These are phyloP conservation scores for Sporormia fimetaria DNA, from an alignment of 495 filamentous ascomycete genomes.

Conservation along the genomic window DNA sequence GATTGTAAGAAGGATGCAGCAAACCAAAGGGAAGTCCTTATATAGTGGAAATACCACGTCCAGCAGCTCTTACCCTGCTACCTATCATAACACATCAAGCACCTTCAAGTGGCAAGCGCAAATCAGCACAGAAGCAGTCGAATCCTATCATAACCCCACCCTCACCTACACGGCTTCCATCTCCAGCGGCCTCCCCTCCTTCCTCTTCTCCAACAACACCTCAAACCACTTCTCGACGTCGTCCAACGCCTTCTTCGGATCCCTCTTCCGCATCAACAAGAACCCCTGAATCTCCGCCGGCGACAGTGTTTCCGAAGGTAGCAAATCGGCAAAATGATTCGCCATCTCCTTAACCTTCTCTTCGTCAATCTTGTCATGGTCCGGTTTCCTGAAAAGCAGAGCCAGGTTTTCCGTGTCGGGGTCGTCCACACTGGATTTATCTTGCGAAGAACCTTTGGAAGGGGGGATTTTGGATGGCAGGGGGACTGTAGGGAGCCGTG, in stretches of 20 bases:
- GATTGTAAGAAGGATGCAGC: no score
- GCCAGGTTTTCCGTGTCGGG: constrained; percentile 6
- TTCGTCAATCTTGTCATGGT: constrained; percentile 8
- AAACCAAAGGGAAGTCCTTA: no score
- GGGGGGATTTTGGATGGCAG: not conserved
- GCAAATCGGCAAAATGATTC: constrained; percentile 44
- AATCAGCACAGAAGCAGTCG: no score
- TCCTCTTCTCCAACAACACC: constrained; percentile 24
- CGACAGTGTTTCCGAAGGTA: constrained; percentile 55
- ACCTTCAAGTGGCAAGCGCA: no score
- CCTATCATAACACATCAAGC: no score
- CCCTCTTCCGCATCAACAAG: constrained; percentile 32
- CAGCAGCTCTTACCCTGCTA: no score
- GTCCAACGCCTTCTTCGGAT: constrained; percentile 27
- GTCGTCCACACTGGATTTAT: not conserved
- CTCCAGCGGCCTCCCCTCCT: constrained; percentile 13
- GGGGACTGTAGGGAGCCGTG: not conserved
- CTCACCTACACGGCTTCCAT: no score
- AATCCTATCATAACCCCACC: no score
- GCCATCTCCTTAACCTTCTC: constrained; percentile 37
- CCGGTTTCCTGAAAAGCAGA: constrained; percentile 3
- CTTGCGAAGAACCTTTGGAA: not conserved
- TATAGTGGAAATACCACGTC: no score
- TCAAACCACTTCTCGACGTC: constrained; percentile 29
- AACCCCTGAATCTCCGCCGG: constrained; percentile 73